phyloP scores from a whole-genome alignment of 2,329 filamentous ascomycete species.

The Thelonectria discophora region DNA sequence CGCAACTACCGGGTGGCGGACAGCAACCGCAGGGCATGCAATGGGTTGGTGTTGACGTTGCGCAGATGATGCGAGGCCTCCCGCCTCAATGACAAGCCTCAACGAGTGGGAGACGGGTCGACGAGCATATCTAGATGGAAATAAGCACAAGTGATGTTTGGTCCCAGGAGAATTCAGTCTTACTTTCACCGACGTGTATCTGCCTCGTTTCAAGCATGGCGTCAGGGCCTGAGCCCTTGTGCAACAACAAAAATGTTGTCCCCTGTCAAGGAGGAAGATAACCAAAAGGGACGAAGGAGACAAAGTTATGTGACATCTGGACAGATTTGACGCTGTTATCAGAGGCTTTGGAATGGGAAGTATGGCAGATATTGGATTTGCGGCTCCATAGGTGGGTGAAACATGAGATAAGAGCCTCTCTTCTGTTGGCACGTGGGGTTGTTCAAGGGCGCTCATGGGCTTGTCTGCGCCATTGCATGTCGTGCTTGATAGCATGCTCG shows the following conservation, averaged over 20 bases:
- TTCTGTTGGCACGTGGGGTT: neutral
- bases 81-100: conserved; percentile 15
- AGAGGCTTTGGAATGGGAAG: neutral
- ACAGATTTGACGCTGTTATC: too few relatives aligned
- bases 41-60: conserved; percentile 57
- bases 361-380: neutral
- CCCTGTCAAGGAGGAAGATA: too few relatives aligned
- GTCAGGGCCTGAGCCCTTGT: too few relatives aligned
- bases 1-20: conserved; percentile 35
- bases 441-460: neutral
- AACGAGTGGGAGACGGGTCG: too few relatives aligned
- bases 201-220: too few relatives aligned
- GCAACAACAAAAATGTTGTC: too few relatives aligned
- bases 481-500: neutral
- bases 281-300: too few relatives aligned
- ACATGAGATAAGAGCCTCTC: neutral
- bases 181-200: too few relatives aligned
- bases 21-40: conserved; percentile 48
- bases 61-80: conserved; percentile 52
- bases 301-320: too few relatives aligned
- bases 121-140: too few relatives aligned
- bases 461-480: neutral
- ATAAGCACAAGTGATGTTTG: too few relatives aligned
- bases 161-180: too few relatives aligned
- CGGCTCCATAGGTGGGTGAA: neutral